These are phyloP conservation scores for Dactylis glomerata DNA, from an alignment of 176 grass and related monocot genomes.

Conservation along the genomic window DNA sequence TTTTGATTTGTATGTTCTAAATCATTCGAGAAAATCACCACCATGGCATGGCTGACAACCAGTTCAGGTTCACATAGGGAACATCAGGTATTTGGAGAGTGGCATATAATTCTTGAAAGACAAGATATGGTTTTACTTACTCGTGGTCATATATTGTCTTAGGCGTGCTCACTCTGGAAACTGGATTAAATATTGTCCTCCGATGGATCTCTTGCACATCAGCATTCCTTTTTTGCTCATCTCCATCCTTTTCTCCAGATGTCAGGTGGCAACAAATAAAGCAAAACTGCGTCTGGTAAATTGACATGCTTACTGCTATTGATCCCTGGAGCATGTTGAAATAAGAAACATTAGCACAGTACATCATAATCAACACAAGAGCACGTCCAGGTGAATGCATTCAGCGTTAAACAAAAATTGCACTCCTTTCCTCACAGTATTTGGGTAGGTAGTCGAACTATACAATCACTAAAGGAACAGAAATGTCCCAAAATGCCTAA, in stretches of 20 bases:
- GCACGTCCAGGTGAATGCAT: not conserved
- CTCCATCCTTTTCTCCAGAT: constrained; percentile 83
- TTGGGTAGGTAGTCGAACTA: not conserved
- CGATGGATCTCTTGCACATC: constrained; percentile 96
- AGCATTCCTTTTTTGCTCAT: constrained; percentile 82
- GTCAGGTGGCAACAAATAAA: constrained; percentile 95
- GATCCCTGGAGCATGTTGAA: constrained; percentile 73
- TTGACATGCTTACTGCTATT: constrained; percentile 98
- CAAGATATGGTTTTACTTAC: constrained; percentile 44
- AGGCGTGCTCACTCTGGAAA: constrained; percentile 51
- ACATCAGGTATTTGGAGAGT: not conserved
- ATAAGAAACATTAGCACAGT: constrained; percentile 16
- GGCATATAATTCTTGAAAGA: constrained; percentile 5
- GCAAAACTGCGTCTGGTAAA: constrained; percentile 89
- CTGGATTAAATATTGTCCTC: constrained; percentile 71
- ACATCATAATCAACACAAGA: not conserved
- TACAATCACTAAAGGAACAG: not conserved
- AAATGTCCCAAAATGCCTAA: not conserved
- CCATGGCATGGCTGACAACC: not conserved
- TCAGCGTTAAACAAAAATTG: constrained; percentile 10
- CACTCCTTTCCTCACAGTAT: not conserved
- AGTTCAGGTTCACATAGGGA: not conserved
- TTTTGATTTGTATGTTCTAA: not conserved
- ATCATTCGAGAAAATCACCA: not conserved
- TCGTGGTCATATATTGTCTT: constrained; percentile 87